Evolutionary conservation across 108 stramenopile genomes (phyloP).

Genomic region (Cyclotella baltica): DNA sequence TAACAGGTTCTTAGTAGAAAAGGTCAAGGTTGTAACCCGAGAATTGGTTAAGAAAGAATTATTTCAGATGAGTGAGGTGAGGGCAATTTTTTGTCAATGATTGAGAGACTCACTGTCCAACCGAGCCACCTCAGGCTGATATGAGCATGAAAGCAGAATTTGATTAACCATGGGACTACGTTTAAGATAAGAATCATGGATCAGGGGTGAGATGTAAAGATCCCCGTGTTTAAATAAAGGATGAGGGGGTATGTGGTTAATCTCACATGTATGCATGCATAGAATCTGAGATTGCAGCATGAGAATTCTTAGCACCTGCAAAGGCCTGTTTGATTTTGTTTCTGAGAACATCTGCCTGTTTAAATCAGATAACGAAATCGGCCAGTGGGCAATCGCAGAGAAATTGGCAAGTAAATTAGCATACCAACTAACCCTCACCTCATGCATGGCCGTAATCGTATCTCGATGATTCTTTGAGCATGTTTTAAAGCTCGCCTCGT

Average conservation of each 20-base stretch:
- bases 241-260: not conserved
- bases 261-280: conserved; percentile 48
- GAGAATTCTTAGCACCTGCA: conserved; percentile 36
- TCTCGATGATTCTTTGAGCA: conserved; percentile 41
- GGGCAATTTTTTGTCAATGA: conserved; percentile 13
- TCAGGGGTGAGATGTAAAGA: not conserved
- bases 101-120: conserved; percentile 66
- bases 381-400: too few relatives aligned
- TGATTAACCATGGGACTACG: conserved; percentile 72
- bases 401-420: not conserved
- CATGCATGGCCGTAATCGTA: conserved; percentile 27
- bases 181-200: not conserved
- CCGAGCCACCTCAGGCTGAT: conserved; percentile 82
- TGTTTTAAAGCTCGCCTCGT: conserved; percentile 70
- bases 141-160: conserved; percentile 84
- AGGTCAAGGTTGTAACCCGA: not conserved
- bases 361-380: not conserved
- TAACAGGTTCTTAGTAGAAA: conserved; percentile 51
- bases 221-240: not conserved
- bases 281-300: conserved; percentile 29
- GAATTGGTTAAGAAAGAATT: too few relatives aligned
- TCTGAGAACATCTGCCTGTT: conserved; percentile 41
- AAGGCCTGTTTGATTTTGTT: conserved; percentile 44
- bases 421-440: not conserved
- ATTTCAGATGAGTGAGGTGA: not conserved